Evolutionary conservation across 2,329 filamentous ascomycete species (phyloP).

Genomic region (Hypocreales sp.): DNA sequence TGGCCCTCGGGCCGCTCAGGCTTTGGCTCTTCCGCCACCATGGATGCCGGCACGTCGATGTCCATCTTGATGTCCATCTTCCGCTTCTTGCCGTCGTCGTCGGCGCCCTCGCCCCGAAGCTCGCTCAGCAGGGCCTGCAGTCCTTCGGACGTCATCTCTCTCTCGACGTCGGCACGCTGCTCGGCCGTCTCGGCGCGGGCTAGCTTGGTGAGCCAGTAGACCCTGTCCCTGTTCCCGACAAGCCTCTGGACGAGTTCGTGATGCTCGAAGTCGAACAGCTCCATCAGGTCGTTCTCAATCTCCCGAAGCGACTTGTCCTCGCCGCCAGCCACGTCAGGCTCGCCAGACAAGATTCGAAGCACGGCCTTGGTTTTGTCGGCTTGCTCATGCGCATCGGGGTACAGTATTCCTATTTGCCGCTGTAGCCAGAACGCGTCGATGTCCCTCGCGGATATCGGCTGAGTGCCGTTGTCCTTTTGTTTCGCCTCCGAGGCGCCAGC

Average conservation of each 20-base stretch:
- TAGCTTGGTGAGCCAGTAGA: constrained; percentile 88
- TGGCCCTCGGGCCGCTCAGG: constrained; percentile 47
- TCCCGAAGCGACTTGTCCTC: constrained; percentile 79
- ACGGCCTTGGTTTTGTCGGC: constrained; percentile 84
- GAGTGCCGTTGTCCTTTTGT: constrained; percentile 35
- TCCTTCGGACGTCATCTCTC: constrained; percentile 82
- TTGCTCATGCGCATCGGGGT: constrained; percentile 82
- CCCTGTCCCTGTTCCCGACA: constrained; percentile 81
- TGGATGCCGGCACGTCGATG: constrained; percentile 55
- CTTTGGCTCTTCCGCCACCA: constrained; percentile 32
- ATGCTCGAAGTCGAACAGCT: constrained; percentile 93
- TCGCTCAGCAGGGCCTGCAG: constrained; percentile 79
- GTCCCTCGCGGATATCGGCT: constrained; percentile 63
- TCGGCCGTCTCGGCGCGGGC: constrained; percentile 68
- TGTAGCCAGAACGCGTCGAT: constrained; percentile 98
- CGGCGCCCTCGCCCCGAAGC: constrained; percentile 55
- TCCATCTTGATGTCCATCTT: constrained; percentile 93
- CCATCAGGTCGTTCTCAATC: constrained; percentile 96
- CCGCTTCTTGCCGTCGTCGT: constrained; percentile 41
- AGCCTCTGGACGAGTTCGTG: constrained; percentile 84
- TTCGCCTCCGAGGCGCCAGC: constrained; percentile 34
- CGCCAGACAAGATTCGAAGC: constrained; percentile 65
- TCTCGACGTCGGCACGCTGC: constrained; percentile 62
- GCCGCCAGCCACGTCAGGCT: constrained; percentile 52
- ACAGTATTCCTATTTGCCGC: constrained; percentile 74